Evolutionary conservation across 306 rosid genomes (phyloP).

Genomic region (Urtica urens): DNA sequence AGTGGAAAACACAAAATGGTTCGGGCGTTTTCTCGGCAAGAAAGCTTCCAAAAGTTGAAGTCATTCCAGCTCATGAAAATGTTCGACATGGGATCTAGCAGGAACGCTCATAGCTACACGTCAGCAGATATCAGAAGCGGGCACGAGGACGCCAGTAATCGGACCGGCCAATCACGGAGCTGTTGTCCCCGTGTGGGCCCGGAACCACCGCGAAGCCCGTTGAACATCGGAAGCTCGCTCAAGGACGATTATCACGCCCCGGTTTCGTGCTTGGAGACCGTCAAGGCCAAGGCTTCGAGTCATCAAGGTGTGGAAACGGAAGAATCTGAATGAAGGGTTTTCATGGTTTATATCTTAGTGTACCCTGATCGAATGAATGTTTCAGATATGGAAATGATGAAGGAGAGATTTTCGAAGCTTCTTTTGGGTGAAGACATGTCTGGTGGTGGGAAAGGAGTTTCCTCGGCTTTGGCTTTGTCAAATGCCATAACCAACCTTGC

Average conservation of each 20-base stretch:
- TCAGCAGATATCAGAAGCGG: constrained; percentile 34
- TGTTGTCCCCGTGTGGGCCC: constrained; percentile 7
- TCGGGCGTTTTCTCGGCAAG: constrained; percentile 36
- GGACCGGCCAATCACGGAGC: constrained; percentile 16
- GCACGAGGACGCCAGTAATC: constrained; percentile 22
- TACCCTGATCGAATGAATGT: no score
- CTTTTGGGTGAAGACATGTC: constrained; percentile 98
- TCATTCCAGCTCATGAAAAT: constrained; percentile 61
- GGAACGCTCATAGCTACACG: constrained; percentile 36
- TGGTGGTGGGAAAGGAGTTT: constrained; percentile 95
- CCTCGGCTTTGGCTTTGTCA: constrained; percentile 90
- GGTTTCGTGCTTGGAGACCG: constrained; percentile 12
- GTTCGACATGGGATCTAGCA: constrained; percentile 41
- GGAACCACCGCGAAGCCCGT: constrained; percentile 8
- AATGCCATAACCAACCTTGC: constrained; percentile 88
- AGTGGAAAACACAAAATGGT: constrained; percentile 40
- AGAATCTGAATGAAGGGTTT: background rate
- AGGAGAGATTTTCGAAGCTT: constrained; percentile 77
- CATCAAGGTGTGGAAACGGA: constrained; percentile 23
- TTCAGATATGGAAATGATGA: constrained; percentile 63
- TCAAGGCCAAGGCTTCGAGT: constrained; percentile 5
- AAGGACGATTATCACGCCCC: constrained; percentile 11
- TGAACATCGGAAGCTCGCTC: constrained; percentile 14
- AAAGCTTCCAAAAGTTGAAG: constrained; percentile 43
- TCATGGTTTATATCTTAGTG: no score